These are phyloP conservation scores for Sanghuangporus baumii DNA, from an alignment of 1,284 basidiomycete genomes.

Conservation along the genomic window DNA sequence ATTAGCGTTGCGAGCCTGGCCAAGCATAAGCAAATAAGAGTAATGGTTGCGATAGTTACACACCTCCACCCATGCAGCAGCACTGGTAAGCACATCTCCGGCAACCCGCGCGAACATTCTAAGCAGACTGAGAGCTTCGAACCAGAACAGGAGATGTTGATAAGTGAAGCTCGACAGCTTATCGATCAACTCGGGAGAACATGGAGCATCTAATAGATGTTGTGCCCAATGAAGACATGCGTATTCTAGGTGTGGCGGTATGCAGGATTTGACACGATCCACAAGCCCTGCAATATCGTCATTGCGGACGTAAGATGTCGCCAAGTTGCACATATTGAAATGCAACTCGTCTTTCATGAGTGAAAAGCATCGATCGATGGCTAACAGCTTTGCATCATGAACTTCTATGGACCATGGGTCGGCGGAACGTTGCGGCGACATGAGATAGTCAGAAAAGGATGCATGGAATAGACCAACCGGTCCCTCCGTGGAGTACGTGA, in stretches of 20 bases:
- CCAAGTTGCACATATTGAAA: slow-evolving; percentile 10
- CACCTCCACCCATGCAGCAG: neutral
- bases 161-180: slow-evolving; percentile 17
- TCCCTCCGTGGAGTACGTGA: neutral
- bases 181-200: neutral
- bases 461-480: neutral
- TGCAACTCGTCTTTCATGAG: neutral
- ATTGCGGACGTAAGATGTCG: neutral
- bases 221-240: slow-evolving; percentile 6
- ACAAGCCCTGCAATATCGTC: neutral
- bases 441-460: slow-evolving; percentile 4
- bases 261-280: neutral
- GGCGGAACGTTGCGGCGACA: neutral
- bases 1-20: neutral
- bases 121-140: slow-evolving; percentile 26
- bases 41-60: neutral
- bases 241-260: slow-evolving; percentile 1
- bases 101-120: slow-evolving; percentile 6
- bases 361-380: neutral
- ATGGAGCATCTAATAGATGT: slow-evolving; percentile 1
- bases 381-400: neutral
- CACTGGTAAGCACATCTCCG: neutral
- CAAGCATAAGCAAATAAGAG: neutral
- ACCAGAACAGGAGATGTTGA: slow-evolving; percentile 24
- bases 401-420: neutral